Percentiles rank a stretch among this genome's conserved stretches.
phyloP scores from a whole-genome alignment of 257 asterid species.

The Mentha longifolia region DNA sequence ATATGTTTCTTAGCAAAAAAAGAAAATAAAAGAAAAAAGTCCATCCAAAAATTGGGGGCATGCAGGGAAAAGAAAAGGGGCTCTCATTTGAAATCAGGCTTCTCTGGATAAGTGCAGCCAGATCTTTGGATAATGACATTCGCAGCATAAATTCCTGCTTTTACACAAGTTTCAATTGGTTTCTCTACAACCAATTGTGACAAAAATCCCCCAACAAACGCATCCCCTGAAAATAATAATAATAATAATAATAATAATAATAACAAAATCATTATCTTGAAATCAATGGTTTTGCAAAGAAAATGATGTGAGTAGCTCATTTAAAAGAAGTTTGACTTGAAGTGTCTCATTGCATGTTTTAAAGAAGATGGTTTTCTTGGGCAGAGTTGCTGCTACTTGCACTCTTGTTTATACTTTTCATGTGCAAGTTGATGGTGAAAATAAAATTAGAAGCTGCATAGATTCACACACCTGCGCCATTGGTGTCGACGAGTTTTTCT shows the following conservation, averaged over 20 bases:
- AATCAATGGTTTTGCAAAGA: background rate
- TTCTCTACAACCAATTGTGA: constrained; percentile 71
- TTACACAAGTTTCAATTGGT: constrained; percentile 67
- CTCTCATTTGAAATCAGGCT: constrained; percentile 64
- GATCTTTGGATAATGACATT: constrained; percentile 83
- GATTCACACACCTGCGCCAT: constrained; percentile 79
- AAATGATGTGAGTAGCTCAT: background rate
- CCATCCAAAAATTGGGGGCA: constrained; percentile 17
- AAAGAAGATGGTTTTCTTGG: background rate
- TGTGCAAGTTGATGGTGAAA: background rate
- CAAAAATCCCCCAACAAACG: constrained; percentile 85
- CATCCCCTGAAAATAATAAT: constrained; percentile 61
- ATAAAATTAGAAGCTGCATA: background rate
- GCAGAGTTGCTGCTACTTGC: background rate
- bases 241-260: background rate
- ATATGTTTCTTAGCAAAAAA: constrained; percentile 19
- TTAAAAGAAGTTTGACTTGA: constrained; percentile 3
- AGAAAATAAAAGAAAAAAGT: background rate
- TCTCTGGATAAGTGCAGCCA: constrained; percentile 90
- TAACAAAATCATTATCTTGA: background rate
- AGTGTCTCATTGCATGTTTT: background rate
- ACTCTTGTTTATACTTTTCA: background rate
- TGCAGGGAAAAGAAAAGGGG: constrained; percentile 15
- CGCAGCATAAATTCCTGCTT: constrained; percentile 79
- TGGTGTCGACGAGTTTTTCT: constrained; percentile 90